Percentiles rank a stretch among this genome's conserved stretches.
Conservation (phyloP, 257 asterid genomes). For the Solanum dulcamara region DNA sequence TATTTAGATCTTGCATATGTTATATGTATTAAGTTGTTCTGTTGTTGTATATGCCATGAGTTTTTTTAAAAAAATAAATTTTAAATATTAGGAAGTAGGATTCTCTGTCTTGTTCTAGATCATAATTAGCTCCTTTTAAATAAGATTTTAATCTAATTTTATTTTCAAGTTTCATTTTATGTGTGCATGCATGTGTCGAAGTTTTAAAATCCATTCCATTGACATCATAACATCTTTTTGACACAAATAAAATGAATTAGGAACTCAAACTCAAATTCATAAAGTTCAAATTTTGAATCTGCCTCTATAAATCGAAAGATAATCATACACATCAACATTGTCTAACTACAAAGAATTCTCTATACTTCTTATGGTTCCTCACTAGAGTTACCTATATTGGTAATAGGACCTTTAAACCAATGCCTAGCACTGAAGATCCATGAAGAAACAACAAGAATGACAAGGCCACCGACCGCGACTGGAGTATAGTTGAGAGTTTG, state of each 20-base stretch:
- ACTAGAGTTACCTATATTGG: constrained; percentile 36
- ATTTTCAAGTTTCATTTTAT: not conserved
- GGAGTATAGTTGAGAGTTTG: constrained; percentile 91
- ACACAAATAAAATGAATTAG: not conserved
- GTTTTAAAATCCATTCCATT: not conserved
- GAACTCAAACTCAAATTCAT: not conserved
- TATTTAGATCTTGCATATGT: no score
- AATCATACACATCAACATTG: not conserved
- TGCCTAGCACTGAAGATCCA: constrained; percentile 80
- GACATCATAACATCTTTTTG: not conserved
- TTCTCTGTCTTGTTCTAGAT: no score
- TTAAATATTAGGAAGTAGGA: no score
- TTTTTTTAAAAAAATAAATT: no score
- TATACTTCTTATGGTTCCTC: not conserved
- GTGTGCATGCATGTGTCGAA: no score
- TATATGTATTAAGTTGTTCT: no score
- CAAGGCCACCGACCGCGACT: constrained; percentile 84
- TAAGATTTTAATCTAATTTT: no score
- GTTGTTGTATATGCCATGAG: not conserved
- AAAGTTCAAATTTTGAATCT: not conserved
- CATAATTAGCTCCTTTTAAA: no score
- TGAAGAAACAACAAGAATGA: constrained; percentile 39
- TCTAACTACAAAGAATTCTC: not conserved
- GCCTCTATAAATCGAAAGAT: not conserved
- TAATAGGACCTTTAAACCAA: constrained; percentile 91